Percentiles rank a stretch among this genome's conserved stretches.
phyloP scores from a whole-genome alignment of 1,284 basidiomycete species.

The Austroboletus novae-zelandiae region DNA sequence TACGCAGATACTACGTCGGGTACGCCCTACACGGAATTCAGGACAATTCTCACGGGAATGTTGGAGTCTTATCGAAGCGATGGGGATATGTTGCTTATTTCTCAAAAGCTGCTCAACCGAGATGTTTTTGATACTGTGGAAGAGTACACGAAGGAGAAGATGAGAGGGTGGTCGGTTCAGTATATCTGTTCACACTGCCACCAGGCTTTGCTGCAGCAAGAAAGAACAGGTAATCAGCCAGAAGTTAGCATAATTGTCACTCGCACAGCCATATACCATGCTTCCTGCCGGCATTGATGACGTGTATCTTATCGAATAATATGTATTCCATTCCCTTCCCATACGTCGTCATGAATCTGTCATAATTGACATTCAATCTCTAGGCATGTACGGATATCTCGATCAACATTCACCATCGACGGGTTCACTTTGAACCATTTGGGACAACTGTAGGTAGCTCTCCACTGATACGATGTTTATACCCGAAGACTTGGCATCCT shows the following conservation, averaged over 20 bases:
- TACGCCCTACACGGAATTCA: conserved; percentile 89
- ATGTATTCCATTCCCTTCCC: neutral
- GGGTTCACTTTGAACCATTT: conserved; percentile 53
- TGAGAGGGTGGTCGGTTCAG: conserved; percentile 52
- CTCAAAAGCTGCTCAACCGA: conserved; percentile 78
- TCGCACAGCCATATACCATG: conserved; percentile 62
- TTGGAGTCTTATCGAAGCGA: conserved; percentile 91
- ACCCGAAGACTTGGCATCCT: conserved; percentile 70
- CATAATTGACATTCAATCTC: neutral
- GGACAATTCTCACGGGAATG: conserved; percentile 90
- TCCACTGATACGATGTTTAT: conserved; percentile 58
- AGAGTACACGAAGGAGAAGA: conserved; percentile 46
- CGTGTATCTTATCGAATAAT: conserved; percentile 11
- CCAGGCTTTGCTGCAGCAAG: conserved; percentile 35
- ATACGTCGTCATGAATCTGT: conserved; percentile 20
- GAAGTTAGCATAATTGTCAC: conserved; percentile 48
- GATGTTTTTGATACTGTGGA: conserved; percentile 81
- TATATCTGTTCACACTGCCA: conserved; percentile 48
- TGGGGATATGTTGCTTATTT: conserved; percentile 87
- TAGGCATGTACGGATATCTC: neutral
- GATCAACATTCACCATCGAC: conserved; percentile 31
- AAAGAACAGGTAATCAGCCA: conserved; percentile 15
- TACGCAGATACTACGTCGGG: conserved; percentile 45
- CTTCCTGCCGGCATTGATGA: conserved; percentile 43
- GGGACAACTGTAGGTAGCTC: conserved; percentile 55